Conservation (phyloP, 768 basidiomycete genomes). For the Galerina sulciceps region DNA sequence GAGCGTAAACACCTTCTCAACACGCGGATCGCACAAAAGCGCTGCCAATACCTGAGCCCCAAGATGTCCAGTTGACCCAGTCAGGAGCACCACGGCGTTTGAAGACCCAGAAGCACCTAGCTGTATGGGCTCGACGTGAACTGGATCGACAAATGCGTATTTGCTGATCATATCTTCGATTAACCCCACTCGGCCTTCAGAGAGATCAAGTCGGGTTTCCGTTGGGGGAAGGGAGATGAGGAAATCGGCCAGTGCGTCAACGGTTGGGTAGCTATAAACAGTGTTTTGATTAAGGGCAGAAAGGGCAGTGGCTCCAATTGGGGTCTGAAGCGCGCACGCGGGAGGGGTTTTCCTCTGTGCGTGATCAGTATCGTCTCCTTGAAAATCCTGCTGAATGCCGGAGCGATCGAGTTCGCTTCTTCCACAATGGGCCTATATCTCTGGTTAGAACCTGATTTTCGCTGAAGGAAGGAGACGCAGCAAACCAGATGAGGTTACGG, state of each 20-base stretch:
- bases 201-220: neutral
- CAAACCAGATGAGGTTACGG: slow-evolving; percentile 42
- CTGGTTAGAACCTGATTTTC: neutral
- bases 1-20: slow-evolving; percentile 33
- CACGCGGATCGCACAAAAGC: slow-evolving; percentile 25
- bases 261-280: slow-evolving; percentile 19
- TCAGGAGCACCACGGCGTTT: slow-evolving; percentile 32
- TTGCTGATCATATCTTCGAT: slow-evolving; percentile 39
- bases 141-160: slow-evolving; percentile 25
- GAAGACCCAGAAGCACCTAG: no score
- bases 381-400: slow-evolving; percentile 47
- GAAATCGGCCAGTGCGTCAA: slow-evolving; percentile 9
- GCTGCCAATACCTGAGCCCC: slow-evolving; percentile 38
- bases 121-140: neutral
- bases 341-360: slow-evolving; percentile 37
- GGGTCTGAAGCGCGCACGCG: slow-evolving; percentile 32
- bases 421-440: slow-evolving; percentile 39
- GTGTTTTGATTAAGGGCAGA: slow-evolving; percentile 8
- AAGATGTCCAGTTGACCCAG: slow-evolving; percentile 45
- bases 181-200: neutral
- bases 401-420: slow-evolving; percentile 45
- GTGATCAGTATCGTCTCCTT: slow-evolving; percentile 57
- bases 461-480: neutral
- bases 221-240: neutral
- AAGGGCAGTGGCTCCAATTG: neutral